Percentiles rank a stretch among this genome's conserved stretches.
Conservation (phyloP, 768 basidiomycete species). For the Suillus americanus region DNA sequence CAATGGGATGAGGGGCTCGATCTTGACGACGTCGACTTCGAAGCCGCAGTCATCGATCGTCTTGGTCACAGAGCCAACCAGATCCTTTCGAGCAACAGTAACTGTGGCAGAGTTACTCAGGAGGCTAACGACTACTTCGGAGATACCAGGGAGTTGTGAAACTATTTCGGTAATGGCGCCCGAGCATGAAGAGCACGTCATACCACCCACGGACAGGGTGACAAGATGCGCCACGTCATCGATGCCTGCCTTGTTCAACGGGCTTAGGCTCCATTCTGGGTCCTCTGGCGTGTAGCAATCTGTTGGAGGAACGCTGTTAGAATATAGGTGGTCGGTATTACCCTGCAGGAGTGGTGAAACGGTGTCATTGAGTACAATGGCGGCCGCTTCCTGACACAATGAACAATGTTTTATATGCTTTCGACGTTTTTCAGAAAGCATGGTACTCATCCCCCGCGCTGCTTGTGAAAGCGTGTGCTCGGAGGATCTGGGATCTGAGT, state of each 20-base stretch:
- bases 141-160: conserved; percentile 49
- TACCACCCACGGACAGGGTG: conserved; percentile 65
- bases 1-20: conserved; percentile 27
- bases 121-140: conserved; percentile 55
- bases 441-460: conserved; percentile 8
- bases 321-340: conserved; percentile 8
- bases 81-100: conserved; percentile 35
- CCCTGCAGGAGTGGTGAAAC: conserved; percentile 1
- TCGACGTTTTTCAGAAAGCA: conserved; percentile 16
- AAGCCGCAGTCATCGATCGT: conserved; percentile 50
- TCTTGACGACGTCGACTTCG: conserved; percentile 38
- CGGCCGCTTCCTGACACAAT: conserved; percentile 36
- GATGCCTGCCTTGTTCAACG: background rate
- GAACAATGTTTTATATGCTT: conserved; percentile 42
- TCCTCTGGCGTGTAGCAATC: background rate
- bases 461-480: background rate
- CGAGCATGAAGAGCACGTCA: conserved; percentile 75
- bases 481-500: conserved; percentile 7
- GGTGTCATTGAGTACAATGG: background rate
- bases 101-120: conserved; percentile 59
- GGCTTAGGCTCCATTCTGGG: background rate
- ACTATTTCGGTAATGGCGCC: conserved; percentile 52
- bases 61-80: conserved; percentile 36
- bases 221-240: conserved; percentile 30
- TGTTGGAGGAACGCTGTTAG: background rate